Base-by-base conservation (phyloP, 2,329 filamentous ascomycete species). In the Penicillium rolfsii region DNA sequence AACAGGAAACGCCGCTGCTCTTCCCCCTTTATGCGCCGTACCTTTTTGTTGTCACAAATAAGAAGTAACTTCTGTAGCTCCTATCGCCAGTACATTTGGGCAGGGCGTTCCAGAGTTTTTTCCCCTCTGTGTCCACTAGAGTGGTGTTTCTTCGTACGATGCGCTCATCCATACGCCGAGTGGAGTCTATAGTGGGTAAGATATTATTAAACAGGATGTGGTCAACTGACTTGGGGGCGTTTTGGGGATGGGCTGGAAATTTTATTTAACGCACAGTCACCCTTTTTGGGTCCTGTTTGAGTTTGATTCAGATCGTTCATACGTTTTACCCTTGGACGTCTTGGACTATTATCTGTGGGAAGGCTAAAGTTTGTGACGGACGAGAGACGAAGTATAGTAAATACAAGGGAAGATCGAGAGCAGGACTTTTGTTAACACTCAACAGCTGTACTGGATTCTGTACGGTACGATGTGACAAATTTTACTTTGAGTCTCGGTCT, bases 101-200 rank as follows among this genome's bases (percentile, higher is more conserved):
- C n/a, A 33, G 11, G n/a, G 48, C 48, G 28, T 33, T 50, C 30
- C 46, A 50, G 46, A 48, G 45, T 48, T 48, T 48, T 48, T 8
- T 33, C 30, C 45, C 45, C 24, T 50, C 16, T 35, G 28, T 50
- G n/a, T 7, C 43, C 43, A 24, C 19, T 45, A 9, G 24, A 48
- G 24, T 9, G 30, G 26, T n/a, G 26, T 30, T 48, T 48, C 24
- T 48, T 30, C 26, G 28, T 50, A 33, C 48, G 35, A 50, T 50
- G 48, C 26, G 48, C 30, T 50, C 48, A 35, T 50, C 61, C 61
- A 59, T 55, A 55, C 58, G 28, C 22, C 50, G 22, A 53, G 50
- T 50, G 48, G 48, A 16, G 50, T 50, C 48, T 12, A 35, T 50
- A 50, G 48, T 50, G 48, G 48, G 30, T 50, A 50, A 50, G 30